These are phyloP conservation scores for Gracilaria vermiculophylla DNA, from an alignment of 23 red algal genomes.

Conservation along the genomic window DNA sequence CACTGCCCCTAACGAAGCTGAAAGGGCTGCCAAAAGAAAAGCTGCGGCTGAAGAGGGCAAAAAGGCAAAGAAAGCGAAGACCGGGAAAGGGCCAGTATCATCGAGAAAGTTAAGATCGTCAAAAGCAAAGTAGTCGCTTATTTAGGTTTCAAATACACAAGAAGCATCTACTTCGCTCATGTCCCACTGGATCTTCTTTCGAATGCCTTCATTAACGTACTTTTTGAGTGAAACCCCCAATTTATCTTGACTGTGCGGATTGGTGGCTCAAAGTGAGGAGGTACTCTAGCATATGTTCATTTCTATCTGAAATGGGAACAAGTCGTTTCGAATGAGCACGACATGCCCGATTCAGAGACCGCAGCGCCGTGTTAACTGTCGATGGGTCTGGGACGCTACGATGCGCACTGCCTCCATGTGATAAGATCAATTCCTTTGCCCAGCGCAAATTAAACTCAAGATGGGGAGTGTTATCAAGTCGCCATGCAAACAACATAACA, in stretches of 20 bases:
- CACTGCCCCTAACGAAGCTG: slow-evolving; percentile 41
- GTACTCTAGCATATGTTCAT: slow-evolving; percentile 56
- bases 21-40: slow-evolving; percentile 33
- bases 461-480: slow-evolving; percentile 63
- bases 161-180: neutral
- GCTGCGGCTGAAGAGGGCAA: neutral
- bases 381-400: slow-evolving; percentile 32
- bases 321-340: slow-evolving; percentile 57
- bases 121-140: neutral
- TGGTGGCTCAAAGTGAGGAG: slow-evolving; percentile 11
- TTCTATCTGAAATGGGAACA: slow-evolving; percentile 17
- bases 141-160: neutral
- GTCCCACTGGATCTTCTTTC: neutral
- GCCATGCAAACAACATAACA: slow-evolving; percentile 52
- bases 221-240: neutral
- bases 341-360: slow-evolving; percentile 47
- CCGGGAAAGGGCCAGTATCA: neutral
- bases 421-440: slow-evolving; percentile 40
- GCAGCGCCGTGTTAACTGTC: slow-evolving; percentile 54
- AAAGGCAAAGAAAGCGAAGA: slow-evolving; percentile 21
- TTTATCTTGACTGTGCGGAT: neutral
- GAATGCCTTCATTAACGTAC: neutral
- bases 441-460: slow-evolving; percentile 64
- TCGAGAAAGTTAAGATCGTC: neutral
- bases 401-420: slow-evolving; percentile 43